Percentiles rank a stretch among this genome's conserved stretches.
Conservation (phyloP, 352 stramenopile genomes). For the Globisporangium spinosum region DNA sequence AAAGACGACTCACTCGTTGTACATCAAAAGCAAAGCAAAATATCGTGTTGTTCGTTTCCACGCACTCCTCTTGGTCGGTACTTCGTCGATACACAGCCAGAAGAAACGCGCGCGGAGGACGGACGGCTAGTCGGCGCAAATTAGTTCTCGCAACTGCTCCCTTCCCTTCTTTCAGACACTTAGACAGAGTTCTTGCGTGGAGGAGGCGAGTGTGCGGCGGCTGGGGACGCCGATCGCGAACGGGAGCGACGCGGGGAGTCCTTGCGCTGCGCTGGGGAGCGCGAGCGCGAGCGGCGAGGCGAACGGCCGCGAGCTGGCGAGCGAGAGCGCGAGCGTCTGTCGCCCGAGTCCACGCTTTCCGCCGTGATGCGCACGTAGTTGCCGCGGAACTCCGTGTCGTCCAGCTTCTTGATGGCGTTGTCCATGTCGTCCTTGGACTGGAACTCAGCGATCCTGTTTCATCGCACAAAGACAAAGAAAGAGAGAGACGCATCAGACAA, state of each 20-base stretch:
- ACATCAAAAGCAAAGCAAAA: slow-evolving; percentile 15
- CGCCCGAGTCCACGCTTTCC: slow-evolving; percentile 28
- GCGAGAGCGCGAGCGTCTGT: slow-evolving; percentile 50
- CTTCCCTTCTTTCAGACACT: slow-evolving; percentile 17
- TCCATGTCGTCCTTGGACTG: slow-evolving; percentile 80
- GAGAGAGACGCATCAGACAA: not conserved
- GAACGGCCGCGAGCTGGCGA: slow-evolving; percentile 56
- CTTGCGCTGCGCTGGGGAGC: slow-evolving; percentile 54
- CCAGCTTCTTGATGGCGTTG: slow-evolving; percentile 79
- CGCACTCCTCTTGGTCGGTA: not conserved
- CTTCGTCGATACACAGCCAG: slow-evolving; percentile 3
- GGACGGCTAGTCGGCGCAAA: not conserved
- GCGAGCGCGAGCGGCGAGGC: slow-evolving; percentile 67
- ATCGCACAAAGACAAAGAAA: not conserved
- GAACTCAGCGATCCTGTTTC: slow-evolving; percentile 71
- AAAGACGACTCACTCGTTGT: not conserved
- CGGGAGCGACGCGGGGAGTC: slow-evolving; percentile 68
- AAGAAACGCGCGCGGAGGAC: not conserved
- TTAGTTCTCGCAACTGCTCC: not conserved
- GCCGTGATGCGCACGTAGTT: slow-evolving; percentile 74
- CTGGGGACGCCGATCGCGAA: slow-evolving; percentile 58
- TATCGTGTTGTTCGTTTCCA: slow-evolving; percentile 11
- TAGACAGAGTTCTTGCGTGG: slow-evolving; percentile 75
- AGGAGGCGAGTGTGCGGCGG: slow-evolving; percentile 43
- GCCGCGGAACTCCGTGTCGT: slow-evolving; percentile 87